Evolutionary conservation across 163 green algal species (phyloP), one percentile per base, ranked within the genome.

Genomic region (Scenedesmus sp.): DNA sequence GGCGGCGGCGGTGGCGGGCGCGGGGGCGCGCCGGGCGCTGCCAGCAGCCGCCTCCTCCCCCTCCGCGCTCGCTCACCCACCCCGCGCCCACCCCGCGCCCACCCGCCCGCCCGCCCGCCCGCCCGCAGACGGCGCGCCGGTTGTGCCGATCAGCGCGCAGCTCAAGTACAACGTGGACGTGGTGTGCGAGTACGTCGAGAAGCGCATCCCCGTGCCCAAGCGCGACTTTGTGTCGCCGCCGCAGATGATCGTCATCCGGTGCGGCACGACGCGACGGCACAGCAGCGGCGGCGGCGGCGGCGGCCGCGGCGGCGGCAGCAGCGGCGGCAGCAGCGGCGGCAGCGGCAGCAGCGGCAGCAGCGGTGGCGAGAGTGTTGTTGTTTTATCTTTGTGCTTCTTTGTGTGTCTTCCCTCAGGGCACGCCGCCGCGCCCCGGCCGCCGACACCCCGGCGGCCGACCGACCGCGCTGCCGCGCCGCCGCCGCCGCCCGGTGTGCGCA

Each of bases 101-200:
- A n/a, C n/a, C n/a, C n/a, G n/a, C n/a, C 14, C 14, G 33, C 10
- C 4, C 31, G 56, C 56, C 4, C 51, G 17, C 3, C 36, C 36
- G 34, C n/a, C 13, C 57, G 95, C 96, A 33, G 95, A 99, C 57
- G 91, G 89, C 26, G 95, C 93, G 28, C 96, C 96, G 3, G 89
- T 99, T 15, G 91, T 99, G 26, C 96, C 96, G 60, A 97, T 99
- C 69, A 97, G 91, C 10, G 96, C 96, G 26, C 96, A 99, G 91
- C 93, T 99, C 60, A 98, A 98, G 86, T 99, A 99, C 92, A 99
- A 99, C 85, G 93, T 99, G 33, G 96, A 99, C 84, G 96, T 97
- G 18, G 94, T 99, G 75, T 97, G 93, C 81, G 96, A 99, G 88
- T 98, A 98, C 91, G 92, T 99, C 60, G 80, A 92, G 34, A 98